Evolutionary conservation across 2,329 filamentous ascomycete genomes (phyloP), one percentile per base, ranked within the genome.

Genomic region (Cytospora piceae): DNA sequence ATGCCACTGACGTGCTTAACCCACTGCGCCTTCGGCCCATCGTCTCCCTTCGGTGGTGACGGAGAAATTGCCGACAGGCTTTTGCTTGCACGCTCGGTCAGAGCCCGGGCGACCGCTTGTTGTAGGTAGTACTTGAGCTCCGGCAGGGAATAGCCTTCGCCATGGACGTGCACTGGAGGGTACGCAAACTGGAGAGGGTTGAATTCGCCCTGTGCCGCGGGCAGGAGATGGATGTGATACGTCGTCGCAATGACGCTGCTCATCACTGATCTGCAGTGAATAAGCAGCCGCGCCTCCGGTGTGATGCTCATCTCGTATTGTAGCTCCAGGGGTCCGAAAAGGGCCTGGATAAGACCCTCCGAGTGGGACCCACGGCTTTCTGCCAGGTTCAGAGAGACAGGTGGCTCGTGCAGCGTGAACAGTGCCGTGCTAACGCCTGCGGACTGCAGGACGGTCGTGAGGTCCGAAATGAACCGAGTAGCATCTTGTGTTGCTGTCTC

Each of bases 91-190:
- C 68, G 75, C 12, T 77, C 72, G 0, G 78, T 73, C 3, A 84
- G 73, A 52, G 76, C 75, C 54, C 78, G 81, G 29, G 77, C 71
- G 9, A 79, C 75, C 15, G 81, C 79, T 22, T 77, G 78, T 63
- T 77, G 74, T 11, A 86, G 69, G 71, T 85, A 85, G 68, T 79
- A 78, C 15, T 77, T 73, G 7, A 84, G 76, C 39, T 82, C 80
- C 12, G 71, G 67, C 20, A 82, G 73, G 67, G 78, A 77, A 0
- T 80, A 77, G 68, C 84, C 86, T 7, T 76, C 75, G 29, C 81
- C 78, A 14, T 56, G 61, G 7, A 64, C 22, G 63, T 74, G 72
- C 59, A 78, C 78, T 0, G 82, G 82, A 0, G 81, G 77, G 67
- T 81, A 84, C 20, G 74, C 67, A 5, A 68, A 61, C 3, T 77